Conservation (phyloP, 2,329 filamentous ascomycete genomes). For the Pseudogymnoascus sp. region DNA sequence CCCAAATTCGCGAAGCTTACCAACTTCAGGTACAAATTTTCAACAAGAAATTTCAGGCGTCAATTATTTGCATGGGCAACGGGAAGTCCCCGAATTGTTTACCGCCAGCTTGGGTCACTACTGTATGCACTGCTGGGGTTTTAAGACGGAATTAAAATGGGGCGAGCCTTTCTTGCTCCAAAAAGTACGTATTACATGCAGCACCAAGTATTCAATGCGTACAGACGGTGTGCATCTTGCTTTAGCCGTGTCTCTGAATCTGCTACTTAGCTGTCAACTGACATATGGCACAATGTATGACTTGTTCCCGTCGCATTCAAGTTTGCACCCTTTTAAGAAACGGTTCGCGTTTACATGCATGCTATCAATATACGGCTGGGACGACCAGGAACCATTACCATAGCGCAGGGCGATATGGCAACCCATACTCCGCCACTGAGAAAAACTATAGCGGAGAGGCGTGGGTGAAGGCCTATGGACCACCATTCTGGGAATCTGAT, state of each 20-base stretch:
- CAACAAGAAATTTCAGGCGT: not conserved
- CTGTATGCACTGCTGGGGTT: not conserved
- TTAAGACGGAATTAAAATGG: not conserved
- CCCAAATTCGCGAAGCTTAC: not conserved
- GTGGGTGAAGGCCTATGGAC: not conserved
- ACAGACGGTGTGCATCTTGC: constrained; percentile 1
- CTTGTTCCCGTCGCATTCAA: not conserved
- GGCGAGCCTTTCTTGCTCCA: not conserved
- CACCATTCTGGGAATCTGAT: not conserved
- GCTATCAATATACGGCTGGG: not conserved
- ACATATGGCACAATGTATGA: not conserved
- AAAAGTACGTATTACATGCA: constrained; percentile 4
- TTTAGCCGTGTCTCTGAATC: not conserved
- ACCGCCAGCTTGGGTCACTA: not conserved
- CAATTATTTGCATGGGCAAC: not conserved
- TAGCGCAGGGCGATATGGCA: not conserved
- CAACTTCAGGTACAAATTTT: not conserved
- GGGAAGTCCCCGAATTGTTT: not conserved
- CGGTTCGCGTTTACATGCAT: not conserved
- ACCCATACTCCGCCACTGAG: not conserved
- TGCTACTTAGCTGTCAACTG: not conserved
- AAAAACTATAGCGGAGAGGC: not conserved
- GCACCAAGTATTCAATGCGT: not conserved
- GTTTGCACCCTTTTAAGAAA: not conserved
- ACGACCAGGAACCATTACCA: not conserved